phyloP scores from a whole-genome alignment of 805 yeast genomes.

The Metschnikowia vanudenii region DNA sequence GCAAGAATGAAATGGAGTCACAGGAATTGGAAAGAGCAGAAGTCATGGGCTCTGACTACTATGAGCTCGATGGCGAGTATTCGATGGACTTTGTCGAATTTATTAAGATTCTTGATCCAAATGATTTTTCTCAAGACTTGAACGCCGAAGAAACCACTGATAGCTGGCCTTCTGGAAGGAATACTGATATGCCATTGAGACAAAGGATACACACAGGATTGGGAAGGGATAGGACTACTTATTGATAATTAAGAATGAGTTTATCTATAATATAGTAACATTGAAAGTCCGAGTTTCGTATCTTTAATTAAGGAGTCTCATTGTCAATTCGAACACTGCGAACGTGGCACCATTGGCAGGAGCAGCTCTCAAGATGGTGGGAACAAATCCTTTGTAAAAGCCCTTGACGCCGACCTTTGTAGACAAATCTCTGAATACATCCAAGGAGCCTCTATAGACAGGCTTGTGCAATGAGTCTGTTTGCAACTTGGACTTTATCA shows the following conservation, averaged over 20 bases:
- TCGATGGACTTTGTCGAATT: constrained; percentile 42
- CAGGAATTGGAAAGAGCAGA: constrained; percentile 23
- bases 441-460: constrained; percentile 53
- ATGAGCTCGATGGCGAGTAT: constrained; percentile 42
- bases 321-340: constrained; percentile 86
- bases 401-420: constrained; percentile 67
- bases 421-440: constrained; percentile 56
- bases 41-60: constrained; percentile 37
- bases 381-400: constrained; percentile 86
- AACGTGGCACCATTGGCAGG: constrained; percentile 98
- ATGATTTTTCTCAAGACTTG: constrained; percentile 30
- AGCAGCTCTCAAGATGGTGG: constrained; percentile 93
- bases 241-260: neutral
- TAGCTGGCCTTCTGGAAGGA: neutral
- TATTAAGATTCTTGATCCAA: constrained; percentile 35
- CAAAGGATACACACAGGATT: neutral
- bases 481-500: constrained; percentile 86
- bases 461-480: constrained; percentile 58
- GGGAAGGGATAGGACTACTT: neutral
- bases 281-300: neutral
- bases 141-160: constrained; percentile 3
- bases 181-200: constrained; percentile 2
- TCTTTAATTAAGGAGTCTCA: constrained; percentile 53
- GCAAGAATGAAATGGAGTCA: constrained; percentile 6
- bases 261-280: neutral